phyloP scores from a whole-genome alignment of 495 filamentous ascomycete species.

The Daldinia bambusicola region DNA sequence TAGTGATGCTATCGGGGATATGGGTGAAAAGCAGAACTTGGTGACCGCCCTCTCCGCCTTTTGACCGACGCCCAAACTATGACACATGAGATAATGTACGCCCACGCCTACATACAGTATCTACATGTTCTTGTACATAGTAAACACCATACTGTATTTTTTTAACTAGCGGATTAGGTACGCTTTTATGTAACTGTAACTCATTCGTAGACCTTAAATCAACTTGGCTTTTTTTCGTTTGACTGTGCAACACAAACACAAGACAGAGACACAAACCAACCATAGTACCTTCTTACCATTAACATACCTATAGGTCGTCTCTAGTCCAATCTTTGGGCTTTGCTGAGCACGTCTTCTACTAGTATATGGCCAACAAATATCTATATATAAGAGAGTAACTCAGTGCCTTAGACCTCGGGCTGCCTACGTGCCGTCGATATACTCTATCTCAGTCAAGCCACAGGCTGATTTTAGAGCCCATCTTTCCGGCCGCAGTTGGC shows the following conservation, averaged over 20 bases:
- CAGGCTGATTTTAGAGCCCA: not conserved
- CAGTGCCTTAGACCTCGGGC: no score
- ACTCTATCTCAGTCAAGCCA: constrained; percentile 18
- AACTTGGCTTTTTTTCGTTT: not conserved
- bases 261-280: not conserved
- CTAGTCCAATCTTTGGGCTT: not conserved
- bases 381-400: not conserved
- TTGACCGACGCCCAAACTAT: constrained; percentile 1
- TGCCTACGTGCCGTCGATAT: not conserved
- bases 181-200: constrained; percentile 13
- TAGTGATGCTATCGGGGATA: not conserved
- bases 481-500: not conserved
- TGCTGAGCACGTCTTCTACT: not conserved
- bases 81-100: constrained; percentile 7
- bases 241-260: constrained; percentile 21
- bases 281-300: no score
- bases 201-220: constrained; percentile 1
- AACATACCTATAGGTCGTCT: not conserved
- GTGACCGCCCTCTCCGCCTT: constrained; percentile 10
- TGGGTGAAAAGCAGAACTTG: not conserved
- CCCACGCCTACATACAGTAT: constrained; percentile 13
- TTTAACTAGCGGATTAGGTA: not conserved
- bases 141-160: not conserved
- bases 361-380: not conserved
- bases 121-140: not conserved